Conservation (phyloP, 1,139 yeast species). For the Taiozyma sp. region DNA sequence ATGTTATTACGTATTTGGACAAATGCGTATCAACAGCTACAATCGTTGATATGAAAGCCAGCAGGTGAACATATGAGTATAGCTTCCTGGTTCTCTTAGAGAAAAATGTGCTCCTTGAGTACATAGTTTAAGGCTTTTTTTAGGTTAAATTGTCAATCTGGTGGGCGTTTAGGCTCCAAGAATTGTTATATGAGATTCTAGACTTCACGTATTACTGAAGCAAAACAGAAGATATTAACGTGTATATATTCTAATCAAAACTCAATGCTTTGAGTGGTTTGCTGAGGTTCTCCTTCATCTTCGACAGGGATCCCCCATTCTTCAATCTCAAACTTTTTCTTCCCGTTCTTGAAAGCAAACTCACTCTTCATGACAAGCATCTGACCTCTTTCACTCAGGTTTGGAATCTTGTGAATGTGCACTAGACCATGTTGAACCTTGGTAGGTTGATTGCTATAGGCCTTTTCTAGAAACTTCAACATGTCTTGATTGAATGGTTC, state of each 20-base stretch:
- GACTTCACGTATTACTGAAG: background rate
- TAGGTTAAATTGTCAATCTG: too few relatives aligned
- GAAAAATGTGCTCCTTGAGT: background rate
- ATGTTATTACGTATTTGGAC: background rate
- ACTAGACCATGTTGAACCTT: slow-evolving; percentile 83
- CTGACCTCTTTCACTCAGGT: slow-evolving; percentile 59
- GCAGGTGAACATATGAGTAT: background rate
- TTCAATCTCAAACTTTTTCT: slow-evolving; percentile 77
- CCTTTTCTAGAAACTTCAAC: slow-evolving; percentile 57
- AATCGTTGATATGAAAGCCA: background rate
- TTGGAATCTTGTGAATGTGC: slow-evolving; percentile 68
- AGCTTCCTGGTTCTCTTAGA: background rate
- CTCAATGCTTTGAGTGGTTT: slow-evolving; percentile 22
- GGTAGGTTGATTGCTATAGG: slow-evolving; percentile 65
- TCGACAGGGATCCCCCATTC: slow-evolving; percentile 96
- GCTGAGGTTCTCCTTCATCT: slow-evolving; percentile 33
- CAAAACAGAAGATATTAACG: background rate
- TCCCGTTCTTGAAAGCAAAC: slow-evolving; percentile 81
- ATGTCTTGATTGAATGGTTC: slow-evolving; percentile 82
- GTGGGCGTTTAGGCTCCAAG: background rate
- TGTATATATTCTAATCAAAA: slow-evolving; percentile 7
- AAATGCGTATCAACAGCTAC: background rate
- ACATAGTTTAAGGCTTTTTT: background rate
- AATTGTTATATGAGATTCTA: background rate
- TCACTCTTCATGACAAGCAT: slow-evolving; percentile 76